phyloP scores from a whole-genome alignment of 305 asterid genomes.

The Solanum hybrid region DNA sequence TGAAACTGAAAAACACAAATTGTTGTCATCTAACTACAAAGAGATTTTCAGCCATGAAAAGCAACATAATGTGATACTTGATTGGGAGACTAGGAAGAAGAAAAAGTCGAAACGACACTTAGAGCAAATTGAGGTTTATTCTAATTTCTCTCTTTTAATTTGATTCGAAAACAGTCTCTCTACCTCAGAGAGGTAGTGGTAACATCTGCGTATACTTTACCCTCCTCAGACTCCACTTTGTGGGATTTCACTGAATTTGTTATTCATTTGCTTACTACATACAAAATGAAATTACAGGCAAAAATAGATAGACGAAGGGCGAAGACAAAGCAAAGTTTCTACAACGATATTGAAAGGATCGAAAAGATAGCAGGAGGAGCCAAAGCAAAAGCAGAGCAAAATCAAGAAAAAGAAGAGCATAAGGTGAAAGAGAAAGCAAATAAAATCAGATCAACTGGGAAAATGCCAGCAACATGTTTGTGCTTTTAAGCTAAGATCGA shows the following conservation, averaged over 20 bases:
- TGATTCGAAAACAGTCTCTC: not conserved
- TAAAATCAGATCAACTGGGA: slow-evolving; percentile 69
- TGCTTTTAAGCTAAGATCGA: slow-evolving; percentile 35
- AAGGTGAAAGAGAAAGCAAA: slow-evolving; percentile 57
- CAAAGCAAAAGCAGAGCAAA: slow-evolving; percentile 46
- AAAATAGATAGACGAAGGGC: slow-evolving; percentile 47
- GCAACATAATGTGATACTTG: slow-evolving; percentile 31
- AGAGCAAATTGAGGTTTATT: slow-evolving; percentile 45
- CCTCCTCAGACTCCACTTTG: too few species aligned
- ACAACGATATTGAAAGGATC: slow-evolving; percentile 31
- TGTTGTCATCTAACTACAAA: not conserved
- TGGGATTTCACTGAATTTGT: not conserved
- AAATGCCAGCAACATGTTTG: slow-evolving; percentile 50
- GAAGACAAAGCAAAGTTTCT: slow-evolving; percentile 35
- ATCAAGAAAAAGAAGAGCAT: slow-evolving; percentile 50
- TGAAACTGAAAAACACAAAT: not conserved
- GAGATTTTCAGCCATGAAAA: slow-evolving; percentile 53
- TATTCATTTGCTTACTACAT: not conserved
- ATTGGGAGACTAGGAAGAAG: slow-evolving; percentile 71
- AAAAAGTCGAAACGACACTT: slow-evolving; percentile 39
- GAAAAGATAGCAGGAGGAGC: slow-evolving; percentile 48
- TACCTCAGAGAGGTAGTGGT: not conserved
- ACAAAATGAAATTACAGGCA: slow-evolving; percentile 31
- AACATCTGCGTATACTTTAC: not conserved
- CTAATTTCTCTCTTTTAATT: not conserved